A percentile compares a stretch with the other conserved stretches of the same genome.
These are phyloP conservation scores for Capsicum rhomboideum DNA, from an alignment of 257 asterid genomes.

Conservation along the genomic window DNA sequence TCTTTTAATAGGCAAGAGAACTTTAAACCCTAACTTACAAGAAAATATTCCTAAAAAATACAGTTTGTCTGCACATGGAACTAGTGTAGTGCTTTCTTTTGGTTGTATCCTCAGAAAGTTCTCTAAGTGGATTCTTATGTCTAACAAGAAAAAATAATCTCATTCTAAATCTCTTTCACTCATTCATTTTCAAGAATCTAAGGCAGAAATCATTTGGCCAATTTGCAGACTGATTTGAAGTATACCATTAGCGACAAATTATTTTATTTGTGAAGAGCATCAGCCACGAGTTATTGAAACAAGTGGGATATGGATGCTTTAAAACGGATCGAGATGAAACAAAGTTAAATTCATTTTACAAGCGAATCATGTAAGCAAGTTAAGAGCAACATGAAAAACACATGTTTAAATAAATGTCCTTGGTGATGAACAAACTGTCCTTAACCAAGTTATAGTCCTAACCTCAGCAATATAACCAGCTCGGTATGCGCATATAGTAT, in stretches of 20 bases:
- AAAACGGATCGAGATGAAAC: not conserved
- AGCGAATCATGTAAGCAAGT: not conserved
- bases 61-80: no score
- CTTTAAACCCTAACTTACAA: not conserved
- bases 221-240: not conserved
- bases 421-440: not conserved
- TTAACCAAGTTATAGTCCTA: constrained; percentile 16
- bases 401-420: not conserved
- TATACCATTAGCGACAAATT: not conserved
- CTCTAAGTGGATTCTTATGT: not conserved
- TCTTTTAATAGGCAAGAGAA: not conserved
- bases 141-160: not conserved
- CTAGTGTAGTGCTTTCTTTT: no score
- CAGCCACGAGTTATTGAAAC: not conserved
- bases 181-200: not conserved
- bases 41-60: not conserved
- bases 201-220: not conserved
- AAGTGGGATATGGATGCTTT: not conserved
- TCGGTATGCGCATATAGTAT: constrained; percentile 65
- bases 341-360: not conserved
- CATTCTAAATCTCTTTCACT: not conserved
- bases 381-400: not conserved
- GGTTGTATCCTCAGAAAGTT: not conserved
- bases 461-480: constrained; percentile 94
- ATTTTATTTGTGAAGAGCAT: not conserved